Percentiles rank a stretch among this genome's conserved stretches.
Conservation (phyloP, 768 basidiomycete genomes). For the Mrakia blollopis region DNA sequence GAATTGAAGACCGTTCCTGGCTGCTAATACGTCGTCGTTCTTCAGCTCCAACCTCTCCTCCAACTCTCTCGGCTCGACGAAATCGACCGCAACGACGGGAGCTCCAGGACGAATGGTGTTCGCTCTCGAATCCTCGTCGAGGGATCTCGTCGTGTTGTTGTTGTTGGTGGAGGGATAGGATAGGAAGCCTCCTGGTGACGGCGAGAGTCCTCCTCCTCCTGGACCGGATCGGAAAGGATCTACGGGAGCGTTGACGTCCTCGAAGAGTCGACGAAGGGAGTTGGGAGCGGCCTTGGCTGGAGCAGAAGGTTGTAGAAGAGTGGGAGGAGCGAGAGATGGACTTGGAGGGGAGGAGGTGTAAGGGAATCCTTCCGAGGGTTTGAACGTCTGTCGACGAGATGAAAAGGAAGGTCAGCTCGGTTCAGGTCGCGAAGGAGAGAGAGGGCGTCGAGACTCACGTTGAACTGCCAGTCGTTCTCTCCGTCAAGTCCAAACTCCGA, state of each 20-base stretch:
- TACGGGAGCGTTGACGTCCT: slow-evolving; percentile 43
- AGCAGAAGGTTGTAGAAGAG: slow-evolving; percentile 33
- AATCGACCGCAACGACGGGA: background rate
- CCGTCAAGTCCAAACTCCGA: slow-evolving; percentile 18
- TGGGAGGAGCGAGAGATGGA: slow-evolving; percentile 26
- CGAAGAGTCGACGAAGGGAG: slow-evolving; percentile 74
- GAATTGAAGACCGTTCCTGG: background rate
- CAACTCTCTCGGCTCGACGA: background rate
- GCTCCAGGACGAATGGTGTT: slow-evolving; percentile 26
- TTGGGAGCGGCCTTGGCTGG: slow-evolving; percentile 56
- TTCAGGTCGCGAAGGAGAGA: background rate
- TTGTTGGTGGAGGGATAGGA: background rate
- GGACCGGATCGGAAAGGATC: slow-evolving; percentile 29
- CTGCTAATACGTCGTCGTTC: slow-evolving; percentile 1
- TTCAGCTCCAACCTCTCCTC: background rate
- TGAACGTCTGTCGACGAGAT: slow-evolving; percentile 34
- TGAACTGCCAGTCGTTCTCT: slow-evolving; percentile 44
- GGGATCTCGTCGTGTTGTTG: background rate
- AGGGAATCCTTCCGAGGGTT: slow-evolving; percentile 36
- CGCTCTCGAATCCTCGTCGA: slow-evolving; percentile 14
- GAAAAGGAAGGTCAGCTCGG: slow-evolving; percentile 26
- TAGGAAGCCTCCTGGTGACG: slow-evolving; percentile 14
- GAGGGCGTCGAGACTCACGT: background rate
- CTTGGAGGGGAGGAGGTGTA: slow-evolving; percentile 1
- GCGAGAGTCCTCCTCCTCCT: slow-evolving; percentile 30